Percentiles rank a stretch among this genome's conserved stretches.
phyloP scores from a whole-genome alignment of 208 protist species.

The Entamoeba moshkovskii region DNA sequence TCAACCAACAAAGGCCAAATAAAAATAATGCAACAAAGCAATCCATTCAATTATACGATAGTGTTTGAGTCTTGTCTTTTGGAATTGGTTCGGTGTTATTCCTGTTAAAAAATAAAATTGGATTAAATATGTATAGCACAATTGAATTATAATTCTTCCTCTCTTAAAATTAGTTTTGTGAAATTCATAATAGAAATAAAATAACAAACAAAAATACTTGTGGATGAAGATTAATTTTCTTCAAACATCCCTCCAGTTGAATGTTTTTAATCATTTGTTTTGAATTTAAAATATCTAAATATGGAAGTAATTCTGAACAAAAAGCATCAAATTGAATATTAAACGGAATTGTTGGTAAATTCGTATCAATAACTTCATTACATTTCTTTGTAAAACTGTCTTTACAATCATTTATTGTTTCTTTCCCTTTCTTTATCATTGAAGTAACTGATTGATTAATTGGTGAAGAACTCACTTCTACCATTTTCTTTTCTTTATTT shows the following conservation, averaged over 20 bases:
- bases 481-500: neutral
- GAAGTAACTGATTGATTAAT: neutral
- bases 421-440: neutral
- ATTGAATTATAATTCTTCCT: neutral
- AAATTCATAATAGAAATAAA: neutral
- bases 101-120: too few relatives aligned
- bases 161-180: neutral
- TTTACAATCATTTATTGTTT: neutral
- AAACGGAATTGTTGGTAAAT: neutral
- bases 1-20: too few relatives aligned
- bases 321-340: neutral
- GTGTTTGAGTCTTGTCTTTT: too few relatives aligned
- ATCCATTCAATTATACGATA: too few relatives aligned
- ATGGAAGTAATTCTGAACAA: neutral
- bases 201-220: neutral
- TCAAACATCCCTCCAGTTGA: neutral
- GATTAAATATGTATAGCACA: too few relatives aligned
- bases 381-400: neutral
- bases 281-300: neutral
- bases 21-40: too few relatives aligned
- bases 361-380: neutral
- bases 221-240: neutral
- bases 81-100: too few relatives aligned
- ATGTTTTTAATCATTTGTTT: neutral
- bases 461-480: neutral